These are phyloP conservation scores for Aspergillus sp. DNA, from an alignment of 2,329 filamentous ascomycete species.

Conservation along the genomic window DNA sequence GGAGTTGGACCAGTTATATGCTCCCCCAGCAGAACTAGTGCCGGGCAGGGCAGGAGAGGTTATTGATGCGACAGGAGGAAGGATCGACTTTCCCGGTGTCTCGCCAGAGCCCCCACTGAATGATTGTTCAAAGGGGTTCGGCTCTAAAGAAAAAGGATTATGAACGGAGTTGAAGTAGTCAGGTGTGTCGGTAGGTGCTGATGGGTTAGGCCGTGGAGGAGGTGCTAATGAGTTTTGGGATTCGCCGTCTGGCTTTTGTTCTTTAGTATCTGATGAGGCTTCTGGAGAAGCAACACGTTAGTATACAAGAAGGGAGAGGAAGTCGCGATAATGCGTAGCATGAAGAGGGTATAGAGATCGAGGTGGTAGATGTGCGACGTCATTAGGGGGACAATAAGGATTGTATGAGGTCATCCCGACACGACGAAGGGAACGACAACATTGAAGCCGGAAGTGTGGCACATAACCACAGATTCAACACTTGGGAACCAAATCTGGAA, in stretches of 20 bases:
- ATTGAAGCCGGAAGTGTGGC: conserved; percentile 28
- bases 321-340: conserved; percentile 7
- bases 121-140: conserved; percentile 95
- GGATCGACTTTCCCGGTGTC: conserved; percentile 76
- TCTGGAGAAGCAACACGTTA: conserved; percentile 27
- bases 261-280: conserved; percentile 33
- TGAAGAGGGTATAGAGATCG: not conserved
- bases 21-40: conserved; percentile 66
- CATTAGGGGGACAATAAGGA: conserved; percentile 21
- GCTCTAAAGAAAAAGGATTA: conserved; percentile 64
- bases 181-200: conserved; percentile 57
- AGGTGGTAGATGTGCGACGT: conserved; percentile 7
- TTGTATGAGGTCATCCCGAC: conserved; percentile 40
- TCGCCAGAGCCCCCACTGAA: conserved; percentile 65
- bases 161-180: conserved; percentile 69
- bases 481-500: conserved; percentile 12
- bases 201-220: conserved; percentile 60
- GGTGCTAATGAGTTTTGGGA: conserved; percentile 66
- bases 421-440: conserved; percentile 26
- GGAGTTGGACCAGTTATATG: conserved; percentile 80
- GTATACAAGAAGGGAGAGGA: conserved; percentile 15
- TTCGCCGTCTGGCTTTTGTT: conserved; percentile 53
- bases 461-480: conserved; percentile 24
- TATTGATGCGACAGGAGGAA: conserved; percentile 86
- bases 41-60: conserved; percentile 87